phyloP scores from a whole-genome alignment of 257 asterid genomes.

The Solanum rostratum region DNA sequence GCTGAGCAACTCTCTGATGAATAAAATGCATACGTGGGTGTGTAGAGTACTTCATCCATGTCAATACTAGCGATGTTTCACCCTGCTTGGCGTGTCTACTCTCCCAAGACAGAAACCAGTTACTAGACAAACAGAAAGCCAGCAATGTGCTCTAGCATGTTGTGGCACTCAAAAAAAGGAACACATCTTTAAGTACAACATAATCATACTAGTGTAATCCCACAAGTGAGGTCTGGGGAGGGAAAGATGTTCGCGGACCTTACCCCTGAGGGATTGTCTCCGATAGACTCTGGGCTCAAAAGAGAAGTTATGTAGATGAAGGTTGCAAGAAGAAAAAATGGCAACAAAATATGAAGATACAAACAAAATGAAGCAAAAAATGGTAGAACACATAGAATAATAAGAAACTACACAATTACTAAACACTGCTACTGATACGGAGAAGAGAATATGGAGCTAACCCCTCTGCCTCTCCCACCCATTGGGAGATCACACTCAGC shows the following conservation, averaged over 20 bases:
- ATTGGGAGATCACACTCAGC: neutral
- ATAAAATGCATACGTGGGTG: neutral
- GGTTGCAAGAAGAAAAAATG: neutral
- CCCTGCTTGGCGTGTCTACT: neutral
- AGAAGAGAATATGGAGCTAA: neutral
- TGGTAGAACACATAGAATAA: neutral
- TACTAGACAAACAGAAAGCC: neutral
- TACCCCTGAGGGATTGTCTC: neutral
- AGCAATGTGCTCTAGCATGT: neutral
- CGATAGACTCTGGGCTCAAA: neutral
- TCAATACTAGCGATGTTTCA: neutral
- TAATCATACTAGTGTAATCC: neutral
- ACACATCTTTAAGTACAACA: neutral
- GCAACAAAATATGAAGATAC: neutral
- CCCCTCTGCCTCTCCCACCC: neutral
- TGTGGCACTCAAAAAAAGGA: neutral
- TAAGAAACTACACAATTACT: neutral
- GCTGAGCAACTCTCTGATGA: neutral
- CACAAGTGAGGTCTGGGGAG: neutral
- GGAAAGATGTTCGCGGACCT: neutral
- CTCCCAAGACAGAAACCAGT: neutral
- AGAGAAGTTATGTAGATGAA: neutral
- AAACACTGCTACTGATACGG: neutral
- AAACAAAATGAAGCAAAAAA: neutral
- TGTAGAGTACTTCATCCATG: neutral